Evolutionary conservation across 2,329 filamentous ascomycete species (phyloP), one percentile per base, ranked within the genome.

Genomic region (Didymella lethalis): DNA sequence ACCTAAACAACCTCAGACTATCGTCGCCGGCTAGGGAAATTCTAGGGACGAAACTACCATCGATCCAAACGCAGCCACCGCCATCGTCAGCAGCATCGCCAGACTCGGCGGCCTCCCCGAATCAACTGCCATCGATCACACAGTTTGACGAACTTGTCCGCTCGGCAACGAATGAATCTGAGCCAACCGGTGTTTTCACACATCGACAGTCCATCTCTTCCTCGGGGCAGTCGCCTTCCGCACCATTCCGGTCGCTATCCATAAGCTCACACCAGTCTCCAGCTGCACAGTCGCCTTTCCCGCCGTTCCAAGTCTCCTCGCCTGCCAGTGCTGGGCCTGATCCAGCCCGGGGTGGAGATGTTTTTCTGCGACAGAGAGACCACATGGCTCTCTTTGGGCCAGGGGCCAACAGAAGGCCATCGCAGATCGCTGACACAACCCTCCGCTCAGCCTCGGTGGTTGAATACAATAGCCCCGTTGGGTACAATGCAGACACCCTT

Each of bases 131-230:
- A 5, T 67, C 67, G 1, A 76, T 78, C 48, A 63, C 66, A 14
- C 71, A 75, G 12, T 61, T 78, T 8, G 72, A 70, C 55, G 71
- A 77, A 23, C 59, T 78, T 16, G 73, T 75, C 41, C 69, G 73
- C 29, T 73, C 73, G 1, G 72, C 71, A n/a, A 67, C 65, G 18
- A 72, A 66, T 16, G 70, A 76, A 20, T 59, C 64, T 16, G 66
- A 59, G 29, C 62, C 69, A 40, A 54, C 63, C n/a, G 74, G 72
- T 51, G 65, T 65, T 10, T 70, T 69, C 46, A 57, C 63, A 26
- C 75, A 78, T 58, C 68, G 76, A 38, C 75, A 70, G 26, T 78
- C 76, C 0, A 68, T 77, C 32, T 77, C 75, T 4, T 77, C 75
- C 0, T 66, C 71, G 3, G 70, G 65, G 29, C 68, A 74, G 26